phyloP scores from a whole-genome alignment of 1,284 basidiomycete species.

The Fomitopsis palustris region DNA sequence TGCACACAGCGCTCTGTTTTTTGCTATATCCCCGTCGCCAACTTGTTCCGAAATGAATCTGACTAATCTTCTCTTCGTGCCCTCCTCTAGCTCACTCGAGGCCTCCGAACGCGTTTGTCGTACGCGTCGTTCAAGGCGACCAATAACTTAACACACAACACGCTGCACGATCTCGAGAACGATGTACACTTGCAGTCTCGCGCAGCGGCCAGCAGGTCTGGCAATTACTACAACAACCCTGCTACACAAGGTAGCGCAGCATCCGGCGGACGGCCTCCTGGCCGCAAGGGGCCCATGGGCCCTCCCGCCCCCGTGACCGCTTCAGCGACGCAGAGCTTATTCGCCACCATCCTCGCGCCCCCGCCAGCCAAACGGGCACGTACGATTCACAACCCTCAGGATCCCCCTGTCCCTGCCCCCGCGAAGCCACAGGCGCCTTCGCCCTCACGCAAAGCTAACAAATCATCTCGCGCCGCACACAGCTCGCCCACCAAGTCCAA shows the following conservation, averaged over 20 bases:
- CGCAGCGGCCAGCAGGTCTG: slow-evolving; percentile 53
- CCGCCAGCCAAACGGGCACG: slow-evolving; percentile 71
- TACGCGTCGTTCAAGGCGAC: slow-evolving; percentile 80
- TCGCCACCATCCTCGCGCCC: slow-evolving; percentile 67
- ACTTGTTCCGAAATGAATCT: slow-evolving; percentile 20
- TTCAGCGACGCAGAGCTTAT: slow-evolving; percentile 55
- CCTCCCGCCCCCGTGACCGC: slow-evolving; percentile 40
- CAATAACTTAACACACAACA: slow-evolving; percentile 61
- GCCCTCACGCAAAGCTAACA: slow-evolving; percentile 23
- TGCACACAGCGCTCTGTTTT: not conserved
- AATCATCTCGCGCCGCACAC: slow-evolving; percentile 23
- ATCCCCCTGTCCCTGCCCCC: slow-evolving; percentile 63
- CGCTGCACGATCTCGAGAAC: slow-evolving; percentile 65
- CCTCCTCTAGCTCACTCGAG: slow-evolving; percentile 62
- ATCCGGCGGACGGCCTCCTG: slow-evolving; percentile 24
- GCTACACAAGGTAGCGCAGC: slow-evolving; percentile 38
- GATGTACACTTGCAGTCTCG: slow-evolving; percentile 42
- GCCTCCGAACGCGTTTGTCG: slow-evolving; percentile 68
- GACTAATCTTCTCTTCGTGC: slow-evolving; percentile 33
- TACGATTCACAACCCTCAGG: slow-evolving; percentile 67
- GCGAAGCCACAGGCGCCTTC: slow-evolving; percentile 23
- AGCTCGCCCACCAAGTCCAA: slow-evolving; percentile 33
- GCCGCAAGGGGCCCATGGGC: slow-evolving; percentile 42
- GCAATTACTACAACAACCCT: slow-evolving; percentile 47
- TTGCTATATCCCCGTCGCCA: not conserved